These are phyloP conservation scores for Myriangium duriaei DNA, from an alignment of 2,329 filamentous ascomycete genomes.

Conservation along the genomic window DNA sequence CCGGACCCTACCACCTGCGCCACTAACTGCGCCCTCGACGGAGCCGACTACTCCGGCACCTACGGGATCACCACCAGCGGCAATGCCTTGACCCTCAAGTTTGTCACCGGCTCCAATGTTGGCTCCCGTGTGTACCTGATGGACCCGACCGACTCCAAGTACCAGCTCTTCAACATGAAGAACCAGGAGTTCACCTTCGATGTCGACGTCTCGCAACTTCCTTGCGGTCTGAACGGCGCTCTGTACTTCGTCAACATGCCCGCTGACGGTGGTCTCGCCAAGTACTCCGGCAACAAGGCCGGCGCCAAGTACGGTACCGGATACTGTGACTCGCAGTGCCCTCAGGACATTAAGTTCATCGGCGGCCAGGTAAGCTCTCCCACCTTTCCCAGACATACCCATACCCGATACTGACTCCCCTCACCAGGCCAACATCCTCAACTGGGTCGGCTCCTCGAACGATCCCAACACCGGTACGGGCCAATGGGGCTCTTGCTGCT, in stretches of 20 bases:
- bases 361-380: slow-evolving; percentile 12
- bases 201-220: slow-evolving; percentile 54
- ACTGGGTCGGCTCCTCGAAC: slow-evolving; percentile 16
- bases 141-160: slow-evolving; percentile 42
- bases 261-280: slow-evolving; percentile 43
- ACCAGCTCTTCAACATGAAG: slow-evolving; percentile 52
- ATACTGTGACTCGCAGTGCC: slow-evolving; percentile 39
- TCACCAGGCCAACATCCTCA: slow-evolving; percentile 12
- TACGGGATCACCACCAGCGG: slow-evolving; percentile 41
- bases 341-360: slow-evolving; percentile 25
- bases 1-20: slow-evolving; percentile 26
- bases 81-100: slow-evolving; percentile 42
- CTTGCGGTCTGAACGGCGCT: slow-evolving; percentile 60
- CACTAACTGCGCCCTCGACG: slow-evolving; percentile 30
- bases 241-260: slow-evolving; percentile 55
- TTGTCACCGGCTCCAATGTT: slow-evolving; percentile 42
- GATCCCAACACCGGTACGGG: slow-evolving; percentile 19
- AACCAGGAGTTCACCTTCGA: slow-evolving; percentile 62
- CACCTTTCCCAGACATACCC: not conserved
- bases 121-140: slow-evolving; percentile 32
- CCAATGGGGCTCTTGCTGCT: slow-evolving; percentile 48
- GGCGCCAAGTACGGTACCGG: slow-evolving; percentile 48
- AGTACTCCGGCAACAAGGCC: slow-evolving; percentile 28
- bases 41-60: slow-evolving; percentile 29
- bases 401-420: slow-evolving; percentile 7